Conservation (phyloP, 345 rosid species). For the Heritiera fomes region DNA sequence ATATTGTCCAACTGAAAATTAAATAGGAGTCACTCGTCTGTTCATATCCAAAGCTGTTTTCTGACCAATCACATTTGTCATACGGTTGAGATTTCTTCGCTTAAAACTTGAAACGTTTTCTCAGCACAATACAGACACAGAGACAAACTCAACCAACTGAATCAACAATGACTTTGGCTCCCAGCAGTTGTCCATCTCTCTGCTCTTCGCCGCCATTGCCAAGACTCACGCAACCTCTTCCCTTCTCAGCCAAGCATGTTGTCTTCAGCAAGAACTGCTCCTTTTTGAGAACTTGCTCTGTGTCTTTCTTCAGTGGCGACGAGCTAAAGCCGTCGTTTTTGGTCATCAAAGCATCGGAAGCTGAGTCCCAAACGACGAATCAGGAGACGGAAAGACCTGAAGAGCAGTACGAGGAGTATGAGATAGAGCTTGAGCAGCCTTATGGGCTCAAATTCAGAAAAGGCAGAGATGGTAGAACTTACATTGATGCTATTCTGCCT, state of each 20-base stretch:
- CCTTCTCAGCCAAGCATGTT: conserved; percentile 33
- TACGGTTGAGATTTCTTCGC: background rate
- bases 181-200: conserved; percentile 51
- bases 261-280: conserved; percentile 32
- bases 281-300: conserved; percentile 24
- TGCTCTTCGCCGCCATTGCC: conserved; percentile 56
- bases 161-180: conserved; percentile 61
- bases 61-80: background rate
- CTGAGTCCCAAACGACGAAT: conserved; percentile 49
- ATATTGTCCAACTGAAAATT: no score
- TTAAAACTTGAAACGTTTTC: conserved; percentile 1
- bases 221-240: conserved; percentile 35
- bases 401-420: conserved; percentile 68
- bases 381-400: conserved; percentile 34
- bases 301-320: conserved; percentile 40
- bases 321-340: conserved; percentile 37
- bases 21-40: no score
- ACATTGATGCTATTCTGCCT: conserved; percentile 80
- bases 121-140: background rate
- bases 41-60: background rate
- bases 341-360: conserved; percentile 60
- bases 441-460: conserved; percentile 77
- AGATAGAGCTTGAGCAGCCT: conserved; percentile 84
- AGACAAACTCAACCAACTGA: background rate
- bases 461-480: conserved; percentile 91